Conservation (phyloP, 176 grass and related monocot genomes). For the Dendrocalamus sinicus region DNA sequence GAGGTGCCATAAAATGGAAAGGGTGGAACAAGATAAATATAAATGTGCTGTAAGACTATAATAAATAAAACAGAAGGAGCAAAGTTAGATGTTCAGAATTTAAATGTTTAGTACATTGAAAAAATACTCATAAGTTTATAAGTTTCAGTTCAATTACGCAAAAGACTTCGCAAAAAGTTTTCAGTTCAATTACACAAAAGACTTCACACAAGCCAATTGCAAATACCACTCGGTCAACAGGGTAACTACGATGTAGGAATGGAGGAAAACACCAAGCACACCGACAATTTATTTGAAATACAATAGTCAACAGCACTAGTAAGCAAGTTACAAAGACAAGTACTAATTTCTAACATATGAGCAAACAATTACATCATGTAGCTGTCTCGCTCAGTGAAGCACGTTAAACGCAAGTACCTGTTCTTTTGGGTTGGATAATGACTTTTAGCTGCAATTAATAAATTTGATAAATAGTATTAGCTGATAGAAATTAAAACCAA, state of each 20-base stretch:
- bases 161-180: neutral
- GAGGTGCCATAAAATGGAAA: constrained; percentile 13
- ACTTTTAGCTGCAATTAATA: too few species aligned
- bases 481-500: too few species aligned
- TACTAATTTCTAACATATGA: neutral
- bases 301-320: neutral
- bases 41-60: neutral
- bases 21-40: neutral
- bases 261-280: neutral
- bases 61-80: constrained; percentile 29
- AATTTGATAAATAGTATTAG: too few species aligned
- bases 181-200: neutral
- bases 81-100: constrained; percentile 14
- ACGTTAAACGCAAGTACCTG: neutral
- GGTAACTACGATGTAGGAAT: neutral
- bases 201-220: neutral
- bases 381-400: neutral
- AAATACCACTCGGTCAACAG: neutral
- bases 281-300: neutral
- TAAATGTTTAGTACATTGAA: neutral
- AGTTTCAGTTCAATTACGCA: neutral
- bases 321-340: neutral
- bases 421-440: too few species aligned
- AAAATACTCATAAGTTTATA: neutral
- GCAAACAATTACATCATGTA: neutral